These are phyloP conservation scores for Pisolithus microcarpus DNA, from an alignment of 768 basidiomycete genomes.

Conservation along the genomic window DNA sequence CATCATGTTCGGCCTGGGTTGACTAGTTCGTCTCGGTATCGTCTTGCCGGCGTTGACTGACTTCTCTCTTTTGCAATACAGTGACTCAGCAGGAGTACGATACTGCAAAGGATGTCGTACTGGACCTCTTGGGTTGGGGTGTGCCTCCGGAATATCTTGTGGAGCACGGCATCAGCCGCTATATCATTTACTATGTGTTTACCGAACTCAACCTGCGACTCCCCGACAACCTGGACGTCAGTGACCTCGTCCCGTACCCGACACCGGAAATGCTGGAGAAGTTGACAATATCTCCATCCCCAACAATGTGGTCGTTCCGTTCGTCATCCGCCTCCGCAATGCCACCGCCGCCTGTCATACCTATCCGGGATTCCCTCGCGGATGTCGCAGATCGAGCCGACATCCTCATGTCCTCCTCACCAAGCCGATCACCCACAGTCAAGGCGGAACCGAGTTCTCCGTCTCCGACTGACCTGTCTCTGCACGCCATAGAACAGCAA, in stretches of 20 bases:
- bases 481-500: conserved; percentile 71
- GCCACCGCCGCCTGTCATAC: conserved; percentile 28
- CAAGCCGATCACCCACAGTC: conserved; percentile 23
- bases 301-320: conserved; percentile 20
- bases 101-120: conserved; percentile 62
- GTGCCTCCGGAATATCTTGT: conserved; percentile 69
- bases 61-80: conserved; percentile 20
- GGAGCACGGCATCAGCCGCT: conserved; percentile 60
- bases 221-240: conserved; percentile 55
- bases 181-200: conserved; percentile 71
- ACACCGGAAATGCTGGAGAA: conserved; percentile 32
- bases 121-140: conserved; percentile 81
- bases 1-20: conserved; percentile 66
- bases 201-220: conserved; percentile 69
- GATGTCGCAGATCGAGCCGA: conserved; percentile 14
- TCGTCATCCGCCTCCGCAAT: conserved; percentile 25
- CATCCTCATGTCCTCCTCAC: conserved; percentile 14
- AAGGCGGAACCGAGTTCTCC: conserved; percentile 26
- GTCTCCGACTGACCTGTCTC: conserved; percentile 20
- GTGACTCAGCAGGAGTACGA: conserved; percentile 72
- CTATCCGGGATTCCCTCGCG: conserved; percentile 18
- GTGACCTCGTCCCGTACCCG: conserved; percentile 52
- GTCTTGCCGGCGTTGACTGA: conserved; percentile 10
- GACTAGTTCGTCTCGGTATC: conserved; percentile 38
- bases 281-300: conserved; percentile 25